These are phyloP conservation scores for Chlorella sorokiniana DNA, from an alignment of 139 green algal genomes.

Conservation along the genomic window DNA sequence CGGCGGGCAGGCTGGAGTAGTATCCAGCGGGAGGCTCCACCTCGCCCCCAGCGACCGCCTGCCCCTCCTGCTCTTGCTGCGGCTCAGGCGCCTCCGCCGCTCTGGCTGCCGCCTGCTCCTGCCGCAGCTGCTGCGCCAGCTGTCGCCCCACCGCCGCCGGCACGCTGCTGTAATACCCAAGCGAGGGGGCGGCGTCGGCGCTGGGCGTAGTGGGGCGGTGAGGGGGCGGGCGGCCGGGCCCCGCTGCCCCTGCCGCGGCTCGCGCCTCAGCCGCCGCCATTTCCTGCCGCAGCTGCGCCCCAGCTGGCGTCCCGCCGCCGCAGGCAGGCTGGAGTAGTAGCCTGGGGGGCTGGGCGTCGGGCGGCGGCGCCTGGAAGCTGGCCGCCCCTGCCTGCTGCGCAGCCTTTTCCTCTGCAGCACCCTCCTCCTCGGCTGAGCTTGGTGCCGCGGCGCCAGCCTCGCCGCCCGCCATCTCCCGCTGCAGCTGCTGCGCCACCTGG, in stretches of 20 bases:
- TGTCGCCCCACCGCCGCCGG: conserved; percentile 11
- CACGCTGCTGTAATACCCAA: conserved; percentile 23
- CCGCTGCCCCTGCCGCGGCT: not conserved
- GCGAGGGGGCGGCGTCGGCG: not conserved
- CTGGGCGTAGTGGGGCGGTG: not conserved
- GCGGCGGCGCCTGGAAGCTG: not conserved
- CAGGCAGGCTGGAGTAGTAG: conserved; percentile 29
- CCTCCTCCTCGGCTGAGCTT: not conserved
- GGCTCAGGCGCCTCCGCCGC: not conserved
- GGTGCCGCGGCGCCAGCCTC: not conserved
- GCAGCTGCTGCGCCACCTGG: conserved; percentile 25
- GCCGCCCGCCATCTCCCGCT: not conserved
- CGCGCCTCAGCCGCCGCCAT: conserved; percentile 5
- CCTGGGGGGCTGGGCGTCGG: not conserved
- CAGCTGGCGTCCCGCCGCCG: conserved; percentile 16
- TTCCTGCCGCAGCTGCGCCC: conserved; percentile 14
- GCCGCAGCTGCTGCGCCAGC: not conserved
- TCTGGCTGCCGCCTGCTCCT: not conserved
- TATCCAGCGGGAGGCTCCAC: too few relatives aligned
- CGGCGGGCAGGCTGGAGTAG: conserved; percentile 30
- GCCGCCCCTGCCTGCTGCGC: not conserved
- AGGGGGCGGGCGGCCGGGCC: too few relatives aligned
- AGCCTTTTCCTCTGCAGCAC: not conserved
- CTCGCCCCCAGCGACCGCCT: too few relatives aligned
- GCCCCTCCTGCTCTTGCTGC: not conserved